Percentiles rank a stretch among this genome's conserved stretches.
Evolutionary conservation across 192 early-diverging fungal genomes (phyloP).

Genomic region (Coemansia sp.): DNA sequence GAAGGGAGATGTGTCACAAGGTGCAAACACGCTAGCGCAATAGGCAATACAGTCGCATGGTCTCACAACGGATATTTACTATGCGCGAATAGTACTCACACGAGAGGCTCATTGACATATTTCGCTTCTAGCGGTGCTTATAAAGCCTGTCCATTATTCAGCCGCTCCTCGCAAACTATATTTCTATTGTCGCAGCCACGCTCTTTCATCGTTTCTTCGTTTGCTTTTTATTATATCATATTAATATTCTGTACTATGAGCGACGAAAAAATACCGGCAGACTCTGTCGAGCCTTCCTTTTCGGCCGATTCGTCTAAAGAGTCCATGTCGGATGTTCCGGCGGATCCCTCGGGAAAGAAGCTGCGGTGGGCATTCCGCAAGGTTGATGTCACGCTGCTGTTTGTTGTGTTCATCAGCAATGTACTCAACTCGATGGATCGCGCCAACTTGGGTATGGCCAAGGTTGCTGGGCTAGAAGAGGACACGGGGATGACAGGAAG

Average conservation of each 20-base stretch:
- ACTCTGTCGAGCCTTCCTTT: not conserved
- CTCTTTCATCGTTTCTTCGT: not conserved
- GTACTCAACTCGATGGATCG: slow-evolving; percentile 51
- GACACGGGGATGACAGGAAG: slow-evolving; percentile 30
- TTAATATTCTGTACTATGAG: slow-evolving; percentile 9
- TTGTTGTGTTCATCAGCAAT: slow-evolving; percentile 39
- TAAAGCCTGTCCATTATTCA: too few relatives aligned
- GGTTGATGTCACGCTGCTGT: slow-evolving; percentile 37
- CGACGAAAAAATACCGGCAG: not conserved
- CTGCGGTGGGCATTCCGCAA: slow-evolving; percentile 41
- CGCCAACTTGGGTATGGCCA: slow-evolving; percentile 39
- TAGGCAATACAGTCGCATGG: too few relatives aligned
- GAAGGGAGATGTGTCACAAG: not conserved
- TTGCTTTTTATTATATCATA: not conserved
- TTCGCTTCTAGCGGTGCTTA: too few relatives aligned
- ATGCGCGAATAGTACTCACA: too few relatives aligned
- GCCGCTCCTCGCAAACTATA: too few relatives aligned
- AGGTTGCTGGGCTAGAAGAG: slow-evolving; percentile 34
- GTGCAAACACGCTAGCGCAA: not conserved
- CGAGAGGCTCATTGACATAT: too few relatives aligned
- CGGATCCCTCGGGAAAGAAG: slow-evolving; percentile 10
- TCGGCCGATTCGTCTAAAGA: slow-evolving; percentile 13
- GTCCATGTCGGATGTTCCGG: slow-evolving; percentile 1
- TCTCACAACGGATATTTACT: too few relatives aligned
- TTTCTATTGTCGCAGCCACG: not conserved